phyloP scores from a whole-genome alignment of 495 filamentous ascomycete genomes.

The Penicillium coprophilum region DNA sequence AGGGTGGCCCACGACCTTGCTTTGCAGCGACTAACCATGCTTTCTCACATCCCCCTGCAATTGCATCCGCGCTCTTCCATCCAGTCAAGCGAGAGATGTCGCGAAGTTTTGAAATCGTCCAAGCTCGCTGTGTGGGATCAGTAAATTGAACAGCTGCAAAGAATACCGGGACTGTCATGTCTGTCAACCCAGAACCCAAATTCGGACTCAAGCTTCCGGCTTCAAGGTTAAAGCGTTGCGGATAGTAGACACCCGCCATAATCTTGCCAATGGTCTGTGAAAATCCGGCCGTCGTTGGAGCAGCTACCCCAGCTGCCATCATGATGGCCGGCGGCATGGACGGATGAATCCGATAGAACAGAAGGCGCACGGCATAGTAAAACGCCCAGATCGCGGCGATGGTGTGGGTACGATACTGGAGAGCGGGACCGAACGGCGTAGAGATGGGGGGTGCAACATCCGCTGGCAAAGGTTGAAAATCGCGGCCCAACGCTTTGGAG shows the following conservation, averaged over 20 bases:
- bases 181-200: constrained; percentile 78
- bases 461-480: constrained; percentile 74
- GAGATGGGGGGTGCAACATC: constrained; percentile 62
- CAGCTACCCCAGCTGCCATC: constrained; percentile 72
- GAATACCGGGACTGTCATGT: constrained; percentile 77
- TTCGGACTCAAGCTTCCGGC: constrained; percentile 66
- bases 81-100: constrained; percentile 79
- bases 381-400: constrained; percentile 84
- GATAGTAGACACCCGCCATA: constrained; percentile 67
- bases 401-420: constrained; percentile 80
- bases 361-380: constrained; percentile 77
- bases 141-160: constrained; percentile 83
- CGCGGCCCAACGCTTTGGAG: constrained; percentile 62
- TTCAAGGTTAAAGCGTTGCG: constrained; percentile 59
- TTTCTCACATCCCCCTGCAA: constrained; percentile 79
- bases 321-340: constrained; percentile 91
- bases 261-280: constrained; percentile 80
- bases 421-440: constrained; percentile 79
- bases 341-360: constrained; percentile 76
- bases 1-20: constrained; percentile 73
- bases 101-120: constrained; percentile 69
- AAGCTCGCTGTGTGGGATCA: constrained; percentile 67
- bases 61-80: constrained; percentile 77
- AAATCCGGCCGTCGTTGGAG: constrained; percentile 63
- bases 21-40: constrained; percentile 73